A percentile compares a stretch with the other conserved stretches of the same genome.
phyloP scores from a whole-genome alignment of 2,329 filamentous ascomycete species.

The Akanthomyces dipterigenus region DNA sequence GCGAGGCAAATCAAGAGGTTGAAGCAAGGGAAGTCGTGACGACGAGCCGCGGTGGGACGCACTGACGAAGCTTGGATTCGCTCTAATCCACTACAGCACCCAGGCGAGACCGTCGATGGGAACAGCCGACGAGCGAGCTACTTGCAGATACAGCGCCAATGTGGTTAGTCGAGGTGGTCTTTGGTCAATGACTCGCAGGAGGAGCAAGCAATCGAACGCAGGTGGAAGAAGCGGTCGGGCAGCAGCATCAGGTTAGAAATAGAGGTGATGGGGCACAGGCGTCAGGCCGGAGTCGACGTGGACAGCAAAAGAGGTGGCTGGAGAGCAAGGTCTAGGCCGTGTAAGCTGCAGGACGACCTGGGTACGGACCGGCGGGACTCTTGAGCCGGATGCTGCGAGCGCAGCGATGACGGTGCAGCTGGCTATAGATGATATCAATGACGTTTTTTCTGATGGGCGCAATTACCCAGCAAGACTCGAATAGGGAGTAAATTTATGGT shows the following conservation, averaged over 20 bases:
- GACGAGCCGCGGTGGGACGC: neutral
- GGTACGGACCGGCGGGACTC: neutral
- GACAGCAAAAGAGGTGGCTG: constrained; percentile 10
- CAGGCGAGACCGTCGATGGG: neutral
- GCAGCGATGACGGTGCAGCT: neutral
- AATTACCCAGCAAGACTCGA: neutral
- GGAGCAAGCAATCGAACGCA: neutral
- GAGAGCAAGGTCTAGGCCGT: constrained; percentile 3
- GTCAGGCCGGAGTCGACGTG: neutral
- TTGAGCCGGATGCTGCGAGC: neutral
- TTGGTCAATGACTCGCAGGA: constrained; percentile 8
- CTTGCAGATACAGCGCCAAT: neutral
- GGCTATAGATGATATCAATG: neutral
- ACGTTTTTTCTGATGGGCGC: neutral
- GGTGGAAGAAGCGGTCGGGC: constrained; percentile 11
- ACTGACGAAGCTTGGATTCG: constrained; percentile 3
- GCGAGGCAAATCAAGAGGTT: neutral
- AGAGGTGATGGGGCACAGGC: neutral
- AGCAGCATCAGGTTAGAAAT: neutral
- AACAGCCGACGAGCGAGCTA: neutral
- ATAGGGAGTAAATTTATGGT: neutral
- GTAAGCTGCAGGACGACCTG: neutral
- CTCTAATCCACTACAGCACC: neutral
- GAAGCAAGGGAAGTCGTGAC: neutral
- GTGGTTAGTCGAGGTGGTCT: neutral